Percentiles rank a stretch among this genome's conserved stretches.
These are phyloP conservation scores for Cladorrhinum samala DNA, from an alignment of 495 filamentous ascomycete species.

Conservation along the genomic window DNA sequence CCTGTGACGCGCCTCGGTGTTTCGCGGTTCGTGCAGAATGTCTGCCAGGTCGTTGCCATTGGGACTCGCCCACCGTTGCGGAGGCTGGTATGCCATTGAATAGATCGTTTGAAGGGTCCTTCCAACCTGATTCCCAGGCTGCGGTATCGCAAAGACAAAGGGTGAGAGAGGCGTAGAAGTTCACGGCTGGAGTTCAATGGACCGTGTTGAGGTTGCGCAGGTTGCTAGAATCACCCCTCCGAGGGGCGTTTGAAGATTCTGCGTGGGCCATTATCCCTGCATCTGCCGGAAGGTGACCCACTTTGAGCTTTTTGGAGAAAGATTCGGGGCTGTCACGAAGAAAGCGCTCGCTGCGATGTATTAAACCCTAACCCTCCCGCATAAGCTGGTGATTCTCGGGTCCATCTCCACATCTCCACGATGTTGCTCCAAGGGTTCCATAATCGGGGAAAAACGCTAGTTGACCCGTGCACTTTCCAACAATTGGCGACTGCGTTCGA, in stretches of 20 bases:
- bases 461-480: too few relatives aligned
- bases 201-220: not conserved
- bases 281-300: not conserved
- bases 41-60: slow-evolving; percentile 30
- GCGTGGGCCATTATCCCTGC: not conserved
- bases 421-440: too few relatives aligned
- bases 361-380: too few relatives aligned
- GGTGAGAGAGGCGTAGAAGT: not conserved
- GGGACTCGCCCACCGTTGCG: slow-evolving; percentile 22
- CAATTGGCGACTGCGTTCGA: too few relatives aligned
- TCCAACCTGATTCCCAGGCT: not conserved
- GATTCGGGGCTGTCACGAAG: too few relatives aligned
- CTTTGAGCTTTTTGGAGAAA: too few relatives aligned
- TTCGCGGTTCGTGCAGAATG: slow-evolving; percentile 33
- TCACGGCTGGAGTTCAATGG: not conserved
- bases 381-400: too few relatives aligned
- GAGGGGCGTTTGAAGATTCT: not conserved
- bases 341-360: too few relatives aligned
- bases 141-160: not conserved
- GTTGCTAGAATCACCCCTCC: not conserved
- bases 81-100: slow-evolving; percentile 37
- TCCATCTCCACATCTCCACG: too few relatives aligned
- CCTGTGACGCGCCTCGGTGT: slow-evolving; percentile 47
- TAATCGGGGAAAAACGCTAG: too few relatives aligned
- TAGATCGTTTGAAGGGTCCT: not conserved